Evolutionary conservation across 331 rosid species (phyloP).

Genomic region (Saraca asoca): DNA sequence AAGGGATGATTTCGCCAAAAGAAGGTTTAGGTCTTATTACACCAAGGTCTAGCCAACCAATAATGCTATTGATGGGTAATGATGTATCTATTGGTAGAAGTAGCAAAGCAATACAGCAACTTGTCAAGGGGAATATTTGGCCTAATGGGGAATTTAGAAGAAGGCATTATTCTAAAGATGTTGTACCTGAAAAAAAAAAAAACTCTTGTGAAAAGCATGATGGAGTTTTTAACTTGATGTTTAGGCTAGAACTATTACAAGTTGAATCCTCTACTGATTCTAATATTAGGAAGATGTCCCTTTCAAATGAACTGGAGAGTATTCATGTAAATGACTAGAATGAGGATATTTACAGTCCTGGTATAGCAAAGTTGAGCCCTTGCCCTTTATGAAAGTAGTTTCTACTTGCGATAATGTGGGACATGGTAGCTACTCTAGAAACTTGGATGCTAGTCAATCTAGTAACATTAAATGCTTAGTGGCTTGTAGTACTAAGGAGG

Average conservation of each 20-base stretch:
- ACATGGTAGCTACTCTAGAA: slow-evolving; percentile 35
- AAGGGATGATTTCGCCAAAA: slow-evolving; percentile 40
- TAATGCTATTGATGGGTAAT: slow-evolving; percentile 99
- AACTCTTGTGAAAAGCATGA: slow-evolving; percentile 46
- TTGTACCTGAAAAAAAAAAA: slow-evolving; percentile 41
- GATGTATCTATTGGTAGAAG: slow-evolving; percentile 91
- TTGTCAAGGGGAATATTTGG: slow-evolving; percentile 61
- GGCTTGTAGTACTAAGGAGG: slow-evolving; percentile 42
- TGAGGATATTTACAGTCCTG: slow-evolving; percentile 87
- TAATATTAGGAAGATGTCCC: slow-evolving; percentile 45
- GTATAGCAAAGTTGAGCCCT: slow-evolving; percentile 75
- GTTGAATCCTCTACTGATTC: slow-evolving; percentile 50
- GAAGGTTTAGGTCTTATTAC: slow-evolving; percentile 50
- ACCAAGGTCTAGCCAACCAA: slow-evolving; percentile 62
- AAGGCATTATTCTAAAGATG: slow-evolving; percentile 45
- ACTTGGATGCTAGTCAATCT: slow-evolving; percentile 42
- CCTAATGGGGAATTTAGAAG: slow-evolving; percentile 54
- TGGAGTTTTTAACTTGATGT: slow-evolving; percentile 39
- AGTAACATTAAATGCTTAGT: slow-evolving; percentile 31
- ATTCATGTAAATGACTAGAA: slow-evolving; percentile 47
- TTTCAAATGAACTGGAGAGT: slow-evolving; percentile 43
- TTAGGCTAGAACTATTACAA: slow-evolving; percentile 53
- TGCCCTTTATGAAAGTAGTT: slow-evolving; percentile 43
- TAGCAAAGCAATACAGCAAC: slow-evolving; percentile 56
- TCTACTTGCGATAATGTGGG: slow-evolving; percentile 40